Evolutionary conservation across 2,329 filamentous ascomycete species (phyloP), one percentile per base, ranked within the genome.

Genomic region (Coleophoma eucalyptorum): DNA sequence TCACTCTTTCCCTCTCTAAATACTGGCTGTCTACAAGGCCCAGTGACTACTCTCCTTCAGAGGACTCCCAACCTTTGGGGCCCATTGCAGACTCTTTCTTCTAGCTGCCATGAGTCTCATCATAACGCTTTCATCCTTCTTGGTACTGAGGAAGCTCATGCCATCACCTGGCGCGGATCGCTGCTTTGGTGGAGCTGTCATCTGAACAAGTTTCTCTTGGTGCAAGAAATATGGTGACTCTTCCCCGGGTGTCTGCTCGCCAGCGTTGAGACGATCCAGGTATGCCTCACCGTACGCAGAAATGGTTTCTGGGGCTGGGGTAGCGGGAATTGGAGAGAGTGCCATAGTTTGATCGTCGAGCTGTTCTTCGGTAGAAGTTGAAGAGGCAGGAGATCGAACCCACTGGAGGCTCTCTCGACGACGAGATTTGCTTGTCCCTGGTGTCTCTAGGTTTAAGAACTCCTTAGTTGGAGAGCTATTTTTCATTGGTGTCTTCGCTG

Each of bases 11-110:
- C 26, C 26, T 7, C 26, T 7, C 26, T 26, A 26, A 5, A 26
- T 31, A 31, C 21, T 34, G 15, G 20, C 20, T 31, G 5, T 26
- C 31, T 26, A 44, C 20, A 44, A 41, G 18, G 35, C 35, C 16
- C 37, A 40, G n/a, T 41, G 40, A 40, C 16, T 48, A 18, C 58
- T 71, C 61, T 75, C 81, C 21, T 81, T 78, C 58, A 92, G 70
- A 2, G 88, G 89, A 66, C 88, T 92, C 16, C 80, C 84, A 51
- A 90, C 72, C 69, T 87, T 87, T 31, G 88, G 89, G 32, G 86
- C 86, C 72, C 85, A 90, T 63, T 89, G 86, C 67, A 90, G 66
- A 63, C 86, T 93, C 79, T 89, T 90, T 54, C 89, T 77, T 54
- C 87, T 76, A 1, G 87, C 87, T 11, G 85, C 83, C 76, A 89